phyloP scores from a whole-genome alignment of 345 rosid species.

The Rhodomyrtus tomentosa region DNA sequence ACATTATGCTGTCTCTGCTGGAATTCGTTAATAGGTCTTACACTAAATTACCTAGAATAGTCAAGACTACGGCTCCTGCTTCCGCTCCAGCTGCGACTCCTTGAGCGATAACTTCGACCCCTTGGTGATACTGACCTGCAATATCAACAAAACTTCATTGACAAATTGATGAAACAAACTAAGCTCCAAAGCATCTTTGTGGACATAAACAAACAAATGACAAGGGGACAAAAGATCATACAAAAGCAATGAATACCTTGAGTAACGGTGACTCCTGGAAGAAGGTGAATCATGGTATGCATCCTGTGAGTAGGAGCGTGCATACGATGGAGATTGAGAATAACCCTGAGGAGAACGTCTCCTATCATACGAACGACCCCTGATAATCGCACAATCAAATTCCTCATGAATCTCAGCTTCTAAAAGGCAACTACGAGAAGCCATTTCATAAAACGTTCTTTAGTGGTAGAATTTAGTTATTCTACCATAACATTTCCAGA shows the following conservation, averaged over 20 bases:
- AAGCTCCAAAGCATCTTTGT: neutral
- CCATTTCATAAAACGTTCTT: neutral
- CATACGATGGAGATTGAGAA: conserved; percentile 42
- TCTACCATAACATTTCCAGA: neutral
- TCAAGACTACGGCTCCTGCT: conserved; percentile 15
- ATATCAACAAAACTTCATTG: neutral
- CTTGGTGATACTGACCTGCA: conserved; percentile 59
- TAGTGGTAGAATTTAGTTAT: neutral
- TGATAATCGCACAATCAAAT: conserved; percentile 5
- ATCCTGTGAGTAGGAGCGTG: conserved; percentile 33
- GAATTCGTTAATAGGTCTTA: neutral
- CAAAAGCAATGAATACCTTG: conserved; percentile 16
- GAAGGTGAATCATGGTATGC: conserved; percentile 36
- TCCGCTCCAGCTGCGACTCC: conserved; percentile 35
- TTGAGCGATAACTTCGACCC: conserved; percentile 24
- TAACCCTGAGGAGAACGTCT: conserved; percentile 39
- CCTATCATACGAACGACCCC: conserved; percentile 27
- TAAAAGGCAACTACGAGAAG: neutral
- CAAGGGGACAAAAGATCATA: too few species aligned
- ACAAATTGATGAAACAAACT: neutral
- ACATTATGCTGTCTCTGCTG: neutral
- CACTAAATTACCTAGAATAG: neutral
- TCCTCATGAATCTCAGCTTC: neutral
- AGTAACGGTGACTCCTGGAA: conserved; percentile 17
- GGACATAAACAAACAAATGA: neutral